phyloP scores from a whole-genome alignment of 345 rosid species.

The Microthlaspi erraticum region DNA sequence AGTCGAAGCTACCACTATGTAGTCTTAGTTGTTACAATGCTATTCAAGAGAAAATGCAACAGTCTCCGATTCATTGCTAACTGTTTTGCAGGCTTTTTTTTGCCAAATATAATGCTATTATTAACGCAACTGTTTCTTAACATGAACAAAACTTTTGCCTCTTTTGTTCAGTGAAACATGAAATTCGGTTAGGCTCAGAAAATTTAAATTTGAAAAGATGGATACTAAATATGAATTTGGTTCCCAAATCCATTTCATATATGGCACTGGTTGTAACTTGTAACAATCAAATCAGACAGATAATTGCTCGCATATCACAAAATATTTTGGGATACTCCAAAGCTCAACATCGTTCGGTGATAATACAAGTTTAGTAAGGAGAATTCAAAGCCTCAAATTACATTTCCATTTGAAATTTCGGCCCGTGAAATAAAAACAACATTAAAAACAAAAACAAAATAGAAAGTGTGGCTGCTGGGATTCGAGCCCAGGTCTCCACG shows the following conservation, averaged over 20 bases:
- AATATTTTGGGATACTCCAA: too few species aligned
- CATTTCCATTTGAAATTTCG: background rate
- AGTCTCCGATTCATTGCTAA: constrained; percentile 36
- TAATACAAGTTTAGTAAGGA: too few species aligned
- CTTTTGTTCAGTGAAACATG: background rate
- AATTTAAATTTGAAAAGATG: background rate
- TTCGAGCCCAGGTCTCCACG: constrained; percentile 93
- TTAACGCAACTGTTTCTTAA: constrained; percentile 7
- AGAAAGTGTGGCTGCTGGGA: constrained; percentile 83
- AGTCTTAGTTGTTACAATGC: constrained; percentile 80
- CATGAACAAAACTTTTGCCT: background rate
- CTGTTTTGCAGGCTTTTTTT: constrained; percentile 3
- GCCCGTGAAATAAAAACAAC: background rate
- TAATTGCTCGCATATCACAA: too few species aligned
- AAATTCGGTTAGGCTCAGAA: background rate
- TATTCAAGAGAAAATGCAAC: constrained; percentile 51
- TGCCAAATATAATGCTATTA: constrained; percentile 18
- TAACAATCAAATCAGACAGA: too few species aligned
- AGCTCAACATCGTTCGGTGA: too few species aligned
- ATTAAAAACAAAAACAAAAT: background rate
- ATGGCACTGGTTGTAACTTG: too few species aligned
- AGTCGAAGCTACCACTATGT: constrained; percentile 79
- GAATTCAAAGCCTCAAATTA: background rate
- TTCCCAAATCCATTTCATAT: too few species aligned
- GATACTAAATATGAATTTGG: too few species aligned